Evolutionary conservation across 164 flowering plant species (phyloP).

Genomic region (Nelumbo lutea): DNA sequence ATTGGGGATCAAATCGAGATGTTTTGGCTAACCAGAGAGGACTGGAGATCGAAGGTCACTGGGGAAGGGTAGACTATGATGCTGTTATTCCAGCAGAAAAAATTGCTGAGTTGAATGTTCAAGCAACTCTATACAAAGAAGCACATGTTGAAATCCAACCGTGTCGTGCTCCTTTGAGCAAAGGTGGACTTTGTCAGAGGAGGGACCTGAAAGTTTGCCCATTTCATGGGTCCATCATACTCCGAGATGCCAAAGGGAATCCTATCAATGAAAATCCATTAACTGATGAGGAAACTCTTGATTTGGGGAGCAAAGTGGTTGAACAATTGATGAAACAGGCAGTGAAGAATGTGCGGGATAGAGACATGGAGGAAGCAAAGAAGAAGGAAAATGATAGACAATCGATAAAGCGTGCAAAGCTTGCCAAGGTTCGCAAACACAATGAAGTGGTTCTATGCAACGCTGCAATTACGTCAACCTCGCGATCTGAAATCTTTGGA

Average conservation of each 20-base stretch:
- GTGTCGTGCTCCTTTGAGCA: constrained; percentile 74
- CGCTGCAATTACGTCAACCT: constrained; percentile 83
- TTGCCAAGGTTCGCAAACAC: constrained; percentile 74
- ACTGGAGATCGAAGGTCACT: constrained; percentile 76
- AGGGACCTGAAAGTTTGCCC: constrained; percentile 79
- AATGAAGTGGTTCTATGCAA: constrained; percentile 70
- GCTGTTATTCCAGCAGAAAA: constrained; percentile 82
- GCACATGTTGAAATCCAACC: constrained; percentile 56
- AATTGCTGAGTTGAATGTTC: constrained; percentile 75
- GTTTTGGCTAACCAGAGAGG: constrained; percentile 83
- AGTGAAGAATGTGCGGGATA: constrained; percentile 66
- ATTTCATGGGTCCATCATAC: constrained; percentile 83
- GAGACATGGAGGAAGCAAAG: constrained; percentile 49
- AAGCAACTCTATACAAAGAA: constrained; percentile 59
- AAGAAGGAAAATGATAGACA: constrained; percentile 44
- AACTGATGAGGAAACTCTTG: constrained; percentile 22
- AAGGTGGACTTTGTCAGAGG: constrained; percentile 82
- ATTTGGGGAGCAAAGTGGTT: constrained; percentile 25
- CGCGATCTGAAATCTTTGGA: constrained; percentile 46
- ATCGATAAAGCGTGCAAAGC: constrained; percentile 62
- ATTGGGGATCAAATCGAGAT: constrained; percentile 66
- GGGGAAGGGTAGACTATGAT: constrained; percentile 92
- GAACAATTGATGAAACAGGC: constrained; percentile 67
- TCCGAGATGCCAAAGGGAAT: constrained; percentile 70
- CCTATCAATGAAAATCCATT: constrained; percentile 35